Base-by-base conservation (phyloP, 2,329 filamentous ascomycete species). In the Neopestalotiopsis sp. region DNA sequence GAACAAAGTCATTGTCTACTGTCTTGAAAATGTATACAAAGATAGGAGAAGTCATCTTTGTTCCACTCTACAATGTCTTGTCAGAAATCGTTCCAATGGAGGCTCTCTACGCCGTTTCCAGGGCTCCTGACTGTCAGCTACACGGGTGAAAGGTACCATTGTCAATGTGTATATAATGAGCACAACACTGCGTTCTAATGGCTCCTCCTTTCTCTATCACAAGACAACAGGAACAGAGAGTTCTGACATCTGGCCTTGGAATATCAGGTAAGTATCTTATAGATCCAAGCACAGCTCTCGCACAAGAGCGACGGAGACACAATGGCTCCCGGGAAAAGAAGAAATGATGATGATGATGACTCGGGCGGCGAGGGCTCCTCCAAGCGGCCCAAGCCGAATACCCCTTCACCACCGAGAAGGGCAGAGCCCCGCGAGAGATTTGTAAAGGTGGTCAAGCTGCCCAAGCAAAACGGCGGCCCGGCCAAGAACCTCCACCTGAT, bases 401-500 rank as follows among this genome's bases (percentile, higher is more conserved):
- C n/a, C 17, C 17, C 45, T 53, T 13, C 45, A 7, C 14, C 45
- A 7, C 14, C 45, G 14, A 49, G 45, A n/a, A n/a, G 14, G 10
- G 9, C 24, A 10, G 5, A 14, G 30, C 12, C 57, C 24, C 24
- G 24, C 57, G 57, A 30, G 30, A n/a, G 5, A 14, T 59, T 34
- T 24, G 4, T 10, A 14, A 59, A 34, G 24, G 57, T 59, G 17
- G 30, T 34, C 57, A 30, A 34, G 57, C 57, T 30, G 57, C 57
- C 57, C 5, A 24, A 14, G 30, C 57, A 59, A 24, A 30, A 34
- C 2, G 57, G 57, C 12, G 20, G 20, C 4, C 57, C 57, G 6
- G 57, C 57, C 9, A 59, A 59, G 57, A 24, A 59, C 57, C 13
- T 59, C 3, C 57, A 59, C 28, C 57, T n/a, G 20, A 59, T 59